A percentile compares a stretch with the other conserved stretches of the same genome.
phyloP scores from a whole-genome alignment of 768 basidiomycete genomes.

The Russula emetica region DNA sequence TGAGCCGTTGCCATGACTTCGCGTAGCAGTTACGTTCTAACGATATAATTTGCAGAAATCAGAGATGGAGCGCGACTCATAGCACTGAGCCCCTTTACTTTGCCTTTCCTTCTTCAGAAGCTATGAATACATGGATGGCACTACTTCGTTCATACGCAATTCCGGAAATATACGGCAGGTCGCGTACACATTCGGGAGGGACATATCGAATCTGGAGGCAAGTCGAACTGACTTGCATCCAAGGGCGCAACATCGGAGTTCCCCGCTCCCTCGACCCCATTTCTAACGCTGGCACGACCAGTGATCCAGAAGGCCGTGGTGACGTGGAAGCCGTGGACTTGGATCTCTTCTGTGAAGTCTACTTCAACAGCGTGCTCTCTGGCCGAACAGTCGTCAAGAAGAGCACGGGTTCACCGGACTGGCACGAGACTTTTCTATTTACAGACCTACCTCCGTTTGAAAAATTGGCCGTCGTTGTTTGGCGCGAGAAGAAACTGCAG shows the following conservation, averaged over 20 bases:
- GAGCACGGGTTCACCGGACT: slow-evolving; percentile 62
- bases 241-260: slow-evolving; percentile 69
- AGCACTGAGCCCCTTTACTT: slow-evolving; percentile 68
- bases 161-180: slow-evolving; percentile 71
- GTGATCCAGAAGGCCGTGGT: slow-evolving; percentile 25
- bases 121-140: slow-evolving; percentile 70
- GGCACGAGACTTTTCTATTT: slow-evolving; percentile 78
- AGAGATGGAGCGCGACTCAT: slow-evolving; percentile 52
- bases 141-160: slow-evolving; percentile 76
- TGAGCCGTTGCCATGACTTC: slow-evolving; percentile 32
- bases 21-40: slow-evolving; percentile 11
- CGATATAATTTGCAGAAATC: slow-evolving; percentile 41
- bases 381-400: slow-evolving; percentile 74
- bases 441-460: slow-evolving; percentile 76
- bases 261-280: slow-evolving; percentile 39
- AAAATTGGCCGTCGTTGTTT: slow-evolving; percentile 61
- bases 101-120: slow-evolving; percentile 60
- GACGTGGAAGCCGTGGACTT: slow-evolving; percentile 51
- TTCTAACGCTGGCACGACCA: slow-evolving; percentile 25
- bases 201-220: slow-evolving; percentile 87
- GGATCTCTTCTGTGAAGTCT: slow-evolving; percentile 77
- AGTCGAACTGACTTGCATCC: slow-evolving; percentile 65
- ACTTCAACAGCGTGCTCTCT: slow-evolving; percentile 58
- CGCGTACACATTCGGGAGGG: slow-evolving; percentile 53
- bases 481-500: slow-evolving; percentile 59